phyloP scores from a whole-genome alignment of 2,329 filamentous ascomycete genomes.

The Cordyceps cateniannulata region DNA sequence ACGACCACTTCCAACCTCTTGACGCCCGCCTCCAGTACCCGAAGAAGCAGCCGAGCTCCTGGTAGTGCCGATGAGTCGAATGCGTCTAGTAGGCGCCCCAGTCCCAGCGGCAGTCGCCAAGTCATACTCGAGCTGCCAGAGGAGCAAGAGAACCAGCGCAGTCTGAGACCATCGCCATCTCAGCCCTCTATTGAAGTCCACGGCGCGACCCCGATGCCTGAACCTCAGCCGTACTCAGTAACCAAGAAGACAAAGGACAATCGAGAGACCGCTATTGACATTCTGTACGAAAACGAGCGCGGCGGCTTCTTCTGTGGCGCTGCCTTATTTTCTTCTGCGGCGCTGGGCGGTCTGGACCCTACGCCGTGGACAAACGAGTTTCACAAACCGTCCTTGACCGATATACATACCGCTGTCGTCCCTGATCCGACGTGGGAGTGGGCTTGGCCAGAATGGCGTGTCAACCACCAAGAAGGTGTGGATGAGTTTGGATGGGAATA shows the following conservation, averaged over 20 bases:
- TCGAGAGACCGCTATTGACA: slow-evolving; percentile 62
- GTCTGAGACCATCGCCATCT: slow-evolving; percentile 17
- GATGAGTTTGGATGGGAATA: slow-evolving; percentile 97
- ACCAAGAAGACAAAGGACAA: slow-evolving; percentile 26
- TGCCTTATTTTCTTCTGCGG: slow-evolving; percentile 80
- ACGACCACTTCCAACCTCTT: slow-evolving; percentile 14
- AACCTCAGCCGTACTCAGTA: slow-evolving; percentile 27
- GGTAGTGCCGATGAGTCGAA: neutral
- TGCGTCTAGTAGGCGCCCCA: neutral
- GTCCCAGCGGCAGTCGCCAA: neutral
- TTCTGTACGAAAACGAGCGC: slow-evolving; percentile 93
- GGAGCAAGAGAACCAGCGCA: slow-evolving; percentile 4
- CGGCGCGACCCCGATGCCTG: slow-evolving; percentile 20
- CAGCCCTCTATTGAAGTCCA: slow-evolving; percentile 30
- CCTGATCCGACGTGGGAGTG: slow-evolving; percentile 95
- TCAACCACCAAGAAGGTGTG: slow-evolving; percentile 63
- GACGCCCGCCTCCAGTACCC: slow-evolving; percentile 5
- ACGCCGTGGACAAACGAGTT: slow-evolving; percentile 74
- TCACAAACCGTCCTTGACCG: slow-evolving; percentile 53
- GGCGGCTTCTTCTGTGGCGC: slow-evolving; percentile 85
- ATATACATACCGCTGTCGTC: slow-evolving; percentile 80
- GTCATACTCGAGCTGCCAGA: slow-evolving; percentile 8
- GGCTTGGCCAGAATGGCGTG: slow-evolving; percentile 61
- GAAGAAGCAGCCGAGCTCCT: slow-evolving; percentile 1
- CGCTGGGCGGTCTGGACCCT: slow-evolving; percentile 80